Evolutionary conservation across 768 basidiomycete species (phyloP).

Genomic region (Tylopilus intermedius): DNA sequence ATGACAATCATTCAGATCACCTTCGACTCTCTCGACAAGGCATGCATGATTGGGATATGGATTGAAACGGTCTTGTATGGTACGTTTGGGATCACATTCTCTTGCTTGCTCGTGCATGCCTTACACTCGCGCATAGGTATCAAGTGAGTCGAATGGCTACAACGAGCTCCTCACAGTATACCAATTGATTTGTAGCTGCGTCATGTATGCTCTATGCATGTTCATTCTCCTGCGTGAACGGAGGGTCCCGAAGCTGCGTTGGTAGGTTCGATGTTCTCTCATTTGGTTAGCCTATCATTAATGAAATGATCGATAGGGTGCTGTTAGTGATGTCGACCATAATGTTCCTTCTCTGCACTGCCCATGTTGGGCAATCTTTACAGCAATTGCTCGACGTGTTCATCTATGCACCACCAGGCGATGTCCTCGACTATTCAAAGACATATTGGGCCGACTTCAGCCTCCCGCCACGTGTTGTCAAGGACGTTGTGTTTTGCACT

Average conservation of each 20-base stretch:
- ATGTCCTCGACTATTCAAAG: background rate
- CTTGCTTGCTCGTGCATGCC: too few species aligned
- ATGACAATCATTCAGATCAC: too few species aligned
- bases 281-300: background rate
- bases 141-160: background rate
- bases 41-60: too few species aligned
- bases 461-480: background rate
- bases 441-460: background rate
- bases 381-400: conserved; percentile 4
- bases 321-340: background rate
- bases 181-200: background rate
- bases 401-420: background rate
- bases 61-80: too few species aligned
- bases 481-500: background rate
- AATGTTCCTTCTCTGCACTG: background rate
- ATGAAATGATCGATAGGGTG: background rate
- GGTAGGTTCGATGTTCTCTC: background rate
- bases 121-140: background rate
- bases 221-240: background rate
- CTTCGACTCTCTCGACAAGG: too few species aligned
- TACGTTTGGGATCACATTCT: too few species aligned
- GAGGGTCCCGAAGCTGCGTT: background rate
- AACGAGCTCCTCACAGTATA: too few species aligned
- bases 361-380: background rate
- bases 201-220: background rate